These are phyloP conservation scores for Adansonia madagascariensis DNA, from an alignment of 441 rosid species.

Conservation along the genomic window DNA sequence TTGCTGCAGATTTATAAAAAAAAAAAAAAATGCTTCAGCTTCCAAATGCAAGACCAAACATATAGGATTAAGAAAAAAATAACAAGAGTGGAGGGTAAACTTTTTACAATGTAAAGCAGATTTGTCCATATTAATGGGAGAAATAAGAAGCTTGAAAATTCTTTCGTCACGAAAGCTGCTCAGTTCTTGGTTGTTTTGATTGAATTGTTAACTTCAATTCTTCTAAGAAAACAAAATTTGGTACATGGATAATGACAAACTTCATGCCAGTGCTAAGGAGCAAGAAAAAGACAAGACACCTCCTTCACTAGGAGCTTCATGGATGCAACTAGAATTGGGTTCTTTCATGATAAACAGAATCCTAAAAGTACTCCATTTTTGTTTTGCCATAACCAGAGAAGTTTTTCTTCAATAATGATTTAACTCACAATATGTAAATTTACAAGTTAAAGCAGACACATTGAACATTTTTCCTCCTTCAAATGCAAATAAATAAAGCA, in stretches of 20 bases:
- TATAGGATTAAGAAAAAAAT: not conserved
- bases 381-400: slow-evolving; percentile 2
- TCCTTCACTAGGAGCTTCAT: slow-evolving; percentile 1
- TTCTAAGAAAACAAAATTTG: not conserved
- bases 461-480: not conserved
- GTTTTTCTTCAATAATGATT: slow-evolving; percentile 4
- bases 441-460: not conserved
- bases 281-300: slow-evolving; percentile 2
- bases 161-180: not conserved
- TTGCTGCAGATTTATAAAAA: no score
- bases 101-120: not conserved
- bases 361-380: not conserved
- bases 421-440: not conserved
- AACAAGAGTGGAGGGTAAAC: not conserved
- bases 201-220: not conserved
- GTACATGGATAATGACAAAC: not conserved
- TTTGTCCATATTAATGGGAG: not conserved
- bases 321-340: not conserved
- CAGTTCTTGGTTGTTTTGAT: not conserved
- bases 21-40: slow-evolving; percentile 4
- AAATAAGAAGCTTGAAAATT: slow-evolving; percentile 2
- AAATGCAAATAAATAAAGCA: not conserved
- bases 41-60: slow-evolving; percentile 7
- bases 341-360: not conserved
- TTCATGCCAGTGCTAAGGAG: not conserved